Percentiles rank a stretch among this genome's conserved stretches.
These are phyloP conservation scores for Musa troglodytarum DNA, from an alignment of 176 grass and related monocot species.

Conservation along the genomic window DNA sequence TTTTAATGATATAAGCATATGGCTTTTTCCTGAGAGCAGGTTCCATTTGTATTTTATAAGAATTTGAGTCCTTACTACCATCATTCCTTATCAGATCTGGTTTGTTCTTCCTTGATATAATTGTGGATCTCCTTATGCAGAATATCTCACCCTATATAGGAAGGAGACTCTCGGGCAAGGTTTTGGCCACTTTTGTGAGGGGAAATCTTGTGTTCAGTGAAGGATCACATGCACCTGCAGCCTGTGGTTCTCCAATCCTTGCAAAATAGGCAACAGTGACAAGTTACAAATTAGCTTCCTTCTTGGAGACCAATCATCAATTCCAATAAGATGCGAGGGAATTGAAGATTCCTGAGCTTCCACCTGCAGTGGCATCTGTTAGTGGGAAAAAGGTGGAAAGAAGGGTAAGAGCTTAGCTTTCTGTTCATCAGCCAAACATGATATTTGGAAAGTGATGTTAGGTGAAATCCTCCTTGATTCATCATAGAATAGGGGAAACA, in stretches of 20 bases:
- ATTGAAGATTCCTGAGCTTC: background rate
- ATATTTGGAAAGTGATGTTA: too few species aligned
- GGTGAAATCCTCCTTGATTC: too few species aligned
- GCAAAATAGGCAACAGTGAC: slow-evolving; percentile 31
- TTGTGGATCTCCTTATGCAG: slow-evolving; percentile 15
- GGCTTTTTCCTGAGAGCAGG: too few species aligned
- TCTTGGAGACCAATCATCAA: background rate
- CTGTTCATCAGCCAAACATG: too few species aligned
- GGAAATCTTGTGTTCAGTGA: slow-evolving; percentile 76
- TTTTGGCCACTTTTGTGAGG: slow-evolving; percentile 74
- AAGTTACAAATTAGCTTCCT: background rate
- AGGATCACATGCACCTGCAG: slow-evolving; percentile 50
- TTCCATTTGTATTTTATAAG: too few species aligned
- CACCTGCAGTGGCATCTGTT: background rate
- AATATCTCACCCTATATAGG: slow-evolving; percentile 73
- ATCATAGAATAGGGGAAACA: too few species aligned
- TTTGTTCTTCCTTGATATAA: background rate
- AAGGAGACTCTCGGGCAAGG: slow-evolving; percentile 54
- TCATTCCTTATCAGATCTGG: background rate
- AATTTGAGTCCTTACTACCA: background rate
- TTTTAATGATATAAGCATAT: too few species aligned
- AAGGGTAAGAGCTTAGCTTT: background rate
- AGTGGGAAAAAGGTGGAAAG: background rate
- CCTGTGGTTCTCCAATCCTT: slow-evolving; percentile 70
- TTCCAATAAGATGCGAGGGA: background rate